phyloP scores from a whole-genome alignment of 148 eudicot species.

The Cornus suecica region DNA sequence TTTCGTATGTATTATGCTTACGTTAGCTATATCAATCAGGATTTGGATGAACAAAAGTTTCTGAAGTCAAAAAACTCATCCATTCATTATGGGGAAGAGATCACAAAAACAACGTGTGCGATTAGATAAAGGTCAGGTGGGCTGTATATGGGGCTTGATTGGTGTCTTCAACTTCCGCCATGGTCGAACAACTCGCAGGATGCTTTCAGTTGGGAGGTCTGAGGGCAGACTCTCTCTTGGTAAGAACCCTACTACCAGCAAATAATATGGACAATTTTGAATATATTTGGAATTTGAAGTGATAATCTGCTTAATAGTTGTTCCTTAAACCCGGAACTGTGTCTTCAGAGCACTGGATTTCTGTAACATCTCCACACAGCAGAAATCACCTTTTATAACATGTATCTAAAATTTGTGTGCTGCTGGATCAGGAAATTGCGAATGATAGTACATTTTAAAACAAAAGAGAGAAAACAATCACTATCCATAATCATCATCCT shows the following conservation, averaged over 20 bases:
- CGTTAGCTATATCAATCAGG: neutral
- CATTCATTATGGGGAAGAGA: conserved; percentile 62
- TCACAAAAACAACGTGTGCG: conserved; percentile 41
- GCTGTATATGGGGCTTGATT: conserved; percentile 85
- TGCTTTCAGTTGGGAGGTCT: conserved; percentile 62
- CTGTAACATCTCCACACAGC: neutral
- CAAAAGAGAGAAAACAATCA: too few relatives aligned
- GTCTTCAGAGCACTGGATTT: neutral
- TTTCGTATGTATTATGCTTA: conserved; percentile 8
- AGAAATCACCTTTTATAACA: too few relatives aligned
- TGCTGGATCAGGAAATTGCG: neutral
- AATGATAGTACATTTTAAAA: too few relatives aligned
- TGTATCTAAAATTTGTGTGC: neutral
- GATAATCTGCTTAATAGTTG: neutral
- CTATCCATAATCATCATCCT: too few relatives aligned
- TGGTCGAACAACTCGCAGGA: conserved; percentile 56
- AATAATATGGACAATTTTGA: neutral
- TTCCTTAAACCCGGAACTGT: neutral
- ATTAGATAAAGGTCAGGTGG: conserved; percentile 62
- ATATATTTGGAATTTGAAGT: too few relatives aligned
- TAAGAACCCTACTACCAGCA: conserved; percentile 24
- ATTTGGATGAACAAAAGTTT: conserved; percentile 9
- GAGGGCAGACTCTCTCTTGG: conserved; percentile 50
- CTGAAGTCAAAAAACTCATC: conserved; percentile 4
- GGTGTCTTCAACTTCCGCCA: conserved; percentile 78